These are phyloP conservation scores for Apiospora phragmitis DNA, from an alignment of 2,329 filamentous ascomycete genomes.

Conservation along the genomic window DNA sequence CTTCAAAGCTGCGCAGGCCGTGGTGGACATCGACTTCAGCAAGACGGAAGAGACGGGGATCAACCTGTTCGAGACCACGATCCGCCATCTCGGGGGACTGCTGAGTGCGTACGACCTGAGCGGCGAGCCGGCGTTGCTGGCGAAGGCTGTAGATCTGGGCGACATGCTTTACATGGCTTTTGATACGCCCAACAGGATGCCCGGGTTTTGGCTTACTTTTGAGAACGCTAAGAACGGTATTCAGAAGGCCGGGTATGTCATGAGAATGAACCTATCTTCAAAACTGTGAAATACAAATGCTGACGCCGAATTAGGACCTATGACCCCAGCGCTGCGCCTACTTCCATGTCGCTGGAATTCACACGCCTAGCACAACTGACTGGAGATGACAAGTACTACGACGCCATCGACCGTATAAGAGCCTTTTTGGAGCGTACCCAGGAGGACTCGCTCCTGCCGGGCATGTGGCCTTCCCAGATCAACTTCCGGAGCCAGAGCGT, in stretches of 20 bases:
- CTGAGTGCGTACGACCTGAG: slow-evolving; percentile 48
- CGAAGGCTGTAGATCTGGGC: slow-evolving; percentile 47
- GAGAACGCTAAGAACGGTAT: slow-evolving; percentile 35
- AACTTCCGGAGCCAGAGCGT: slow-evolving; percentile 55
- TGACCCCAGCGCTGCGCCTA: slow-evolving; percentile 41
- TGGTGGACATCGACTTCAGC: slow-evolving; percentile 51
- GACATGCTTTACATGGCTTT: slow-evolving; percentile 49
- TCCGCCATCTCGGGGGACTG: slow-evolving; percentile 47
- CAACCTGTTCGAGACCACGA: slow-evolving; percentile 49
- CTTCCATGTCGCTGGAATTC: slow-evolving; percentile 70
- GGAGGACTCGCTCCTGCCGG: slow-evolving; percentile 67
- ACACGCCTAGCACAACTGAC: slow-evolving; percentile 70
- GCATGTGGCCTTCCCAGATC: slow-evolving; percentile 71
- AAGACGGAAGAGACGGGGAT: slow-evolving; percentile 37
- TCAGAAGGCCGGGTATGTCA: slow-evolving; percentile 30
- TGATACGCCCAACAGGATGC: slow-evolving; percentile 51
- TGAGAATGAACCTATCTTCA: slow-evolving; percentile 24
- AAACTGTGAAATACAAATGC: slow-evolving; percentile 17
- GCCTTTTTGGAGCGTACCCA: slow-evolving; percentile 69
- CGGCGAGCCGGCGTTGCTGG: slow-evolving; percentile 38
- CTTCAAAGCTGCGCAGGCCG: slow-evolving; percentile 49
- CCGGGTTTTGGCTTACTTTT: slow-evolving; percentile 58
- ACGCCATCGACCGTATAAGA: slow-evolving; percentile 73
- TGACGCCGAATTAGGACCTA: slow-evolving; percentile 17
- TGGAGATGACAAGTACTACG: slow-evolving; percentile 68